Base-by-base conservation (phyloP, 495 filamentous ascomycete genomes). In the Aspergillus panamensis region DNA sequence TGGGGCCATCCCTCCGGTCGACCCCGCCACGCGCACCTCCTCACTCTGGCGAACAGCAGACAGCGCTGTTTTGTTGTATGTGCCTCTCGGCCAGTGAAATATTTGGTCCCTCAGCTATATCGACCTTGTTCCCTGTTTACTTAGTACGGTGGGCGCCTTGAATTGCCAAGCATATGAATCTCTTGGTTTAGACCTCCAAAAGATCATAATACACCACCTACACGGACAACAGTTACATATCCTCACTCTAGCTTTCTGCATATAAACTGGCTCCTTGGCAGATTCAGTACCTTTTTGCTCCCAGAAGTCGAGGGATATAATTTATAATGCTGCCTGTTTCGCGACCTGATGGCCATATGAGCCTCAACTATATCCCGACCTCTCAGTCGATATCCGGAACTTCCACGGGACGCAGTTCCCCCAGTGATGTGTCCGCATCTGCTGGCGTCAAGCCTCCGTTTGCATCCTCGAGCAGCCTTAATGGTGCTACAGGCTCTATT, bases 261-360 rank as follows among this genome's bases (percentile, higher is more conserved):
- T 45, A 19, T 20, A 48, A 35, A 49, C 44, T 48, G 7, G 48
- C 21, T 19, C 42, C 30, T 25, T 21, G n/a, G 12, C 3, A 2
- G n/a, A 39, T 42, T 33, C 21, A 29, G 10, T 35, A 16, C 30
- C 8, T 44, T 60, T 67, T 64, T 40, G n/a, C n/a, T n/a, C 56
- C 60, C 39, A 42, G 47, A 64, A 66, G 62, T 62, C 53, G 51
- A 63, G 62, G 60, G 53, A 62, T 62, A 68, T 70, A 73, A 71
- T 73, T 76, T 79, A 89, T 94, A 90, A 97, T 97, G 94, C 87
- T 90, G 77, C 91, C 88, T 73, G 84, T 83, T 50, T 77, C 82
- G 48, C 81, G 83, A 64, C 79, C 84, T 25, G 84, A 87, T 54
- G 77, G 83, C 66, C 83, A 86, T 64, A 87, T 88, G 83, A 90